Conservation (phyloP, 306 rosid genomes). For the Biancaea sappan region DNA sequence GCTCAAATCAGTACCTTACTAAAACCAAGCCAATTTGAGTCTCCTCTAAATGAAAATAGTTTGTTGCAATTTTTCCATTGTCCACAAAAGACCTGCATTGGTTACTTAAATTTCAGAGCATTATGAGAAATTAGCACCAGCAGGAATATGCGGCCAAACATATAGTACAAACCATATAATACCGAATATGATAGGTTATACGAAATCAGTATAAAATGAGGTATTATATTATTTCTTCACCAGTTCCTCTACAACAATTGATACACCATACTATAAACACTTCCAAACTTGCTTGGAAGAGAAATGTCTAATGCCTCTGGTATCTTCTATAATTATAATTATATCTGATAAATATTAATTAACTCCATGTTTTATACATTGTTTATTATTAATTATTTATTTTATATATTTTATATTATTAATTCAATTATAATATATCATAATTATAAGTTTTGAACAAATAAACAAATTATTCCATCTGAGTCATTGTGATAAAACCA, state of each 20-base stretch:
- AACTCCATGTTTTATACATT: too few species aligned
- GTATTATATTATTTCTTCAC: background rate
- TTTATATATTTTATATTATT: too few species aligned
- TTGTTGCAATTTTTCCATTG: slow-evolving; percentile 68
- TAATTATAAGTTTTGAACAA: background rate
- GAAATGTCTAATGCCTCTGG: background rate
- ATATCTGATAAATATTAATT: too few species aligned
- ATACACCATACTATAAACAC: background rate
- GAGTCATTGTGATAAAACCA: background rate
- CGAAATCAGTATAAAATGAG: background rate
- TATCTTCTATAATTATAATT: too few species aligned
- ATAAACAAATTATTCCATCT: background rate
- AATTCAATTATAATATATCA: too few species aligned
- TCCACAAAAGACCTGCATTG: slow-evolving; percentile 76
- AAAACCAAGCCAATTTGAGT: slow-evolving; percentile 97
- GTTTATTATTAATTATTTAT: too few species aligned
- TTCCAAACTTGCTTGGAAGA: background rate
- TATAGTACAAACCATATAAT: background rate
- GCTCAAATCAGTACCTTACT: slow-evolving; percentile 62
- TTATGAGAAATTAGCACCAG: slow-evolving; percentile 23
- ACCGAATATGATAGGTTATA: background rate
- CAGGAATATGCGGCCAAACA: slow-evolving; percentile 17
- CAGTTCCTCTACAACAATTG: background rate
- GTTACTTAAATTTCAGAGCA: slow-evolving; percentile 24
- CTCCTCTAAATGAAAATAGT: slow-evolving; percentile 82